Conservation (phyloP, 2,329 filamentous ascomycete genomes). For the Aphanocladium album region DNA sequence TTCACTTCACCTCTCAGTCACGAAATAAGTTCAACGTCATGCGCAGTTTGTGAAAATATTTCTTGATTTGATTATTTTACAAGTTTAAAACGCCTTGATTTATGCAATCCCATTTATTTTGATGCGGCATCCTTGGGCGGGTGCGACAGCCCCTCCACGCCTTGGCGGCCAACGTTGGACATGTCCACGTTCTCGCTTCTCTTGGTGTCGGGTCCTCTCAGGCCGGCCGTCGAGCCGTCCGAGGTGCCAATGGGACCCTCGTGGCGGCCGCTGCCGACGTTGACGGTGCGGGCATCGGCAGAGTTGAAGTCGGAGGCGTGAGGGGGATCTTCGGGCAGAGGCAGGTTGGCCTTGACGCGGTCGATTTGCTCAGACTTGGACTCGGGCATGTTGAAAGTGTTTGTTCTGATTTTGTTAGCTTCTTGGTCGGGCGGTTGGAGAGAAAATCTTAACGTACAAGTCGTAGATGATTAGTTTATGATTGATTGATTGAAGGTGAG, state of each 20-base stretch:
- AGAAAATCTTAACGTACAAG: not conserved
- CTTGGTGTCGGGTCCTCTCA: constrained; percentile 56
- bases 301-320: constrained; percentile 75
- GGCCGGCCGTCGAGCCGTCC: constrained; percentile 42
- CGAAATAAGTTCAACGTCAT: no score
- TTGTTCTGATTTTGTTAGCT: not conserved
- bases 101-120: not conserved
- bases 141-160: constrained; percentile 46
- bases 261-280: constrained; percentile 60
- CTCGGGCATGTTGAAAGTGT: constrained; percentile 31
- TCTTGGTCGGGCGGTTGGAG: not conserved
- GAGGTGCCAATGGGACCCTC: constrained; percentile 50
- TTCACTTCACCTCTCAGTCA: no score
- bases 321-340: constrained; percentile 73
- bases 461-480: not conserved
- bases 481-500: not conserved
- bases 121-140: constrained; percentile 12
- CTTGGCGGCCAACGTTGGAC: constrained; percentile 59
- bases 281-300: constrained; percentile 61
- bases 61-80: not conserved
- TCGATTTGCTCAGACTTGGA: constrained; percentile 63
- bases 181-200: constrained; percentile 46
- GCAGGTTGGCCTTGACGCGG: constrained; percentile 65
- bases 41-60: not conserved
- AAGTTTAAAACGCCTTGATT: not conserved